Percentiles rank a stretch among this genome's conserved stretches.
phyloP scores from a whole-genome alignment of 306 rosid genomes.

The Trichosanthes truncata region DNA sequence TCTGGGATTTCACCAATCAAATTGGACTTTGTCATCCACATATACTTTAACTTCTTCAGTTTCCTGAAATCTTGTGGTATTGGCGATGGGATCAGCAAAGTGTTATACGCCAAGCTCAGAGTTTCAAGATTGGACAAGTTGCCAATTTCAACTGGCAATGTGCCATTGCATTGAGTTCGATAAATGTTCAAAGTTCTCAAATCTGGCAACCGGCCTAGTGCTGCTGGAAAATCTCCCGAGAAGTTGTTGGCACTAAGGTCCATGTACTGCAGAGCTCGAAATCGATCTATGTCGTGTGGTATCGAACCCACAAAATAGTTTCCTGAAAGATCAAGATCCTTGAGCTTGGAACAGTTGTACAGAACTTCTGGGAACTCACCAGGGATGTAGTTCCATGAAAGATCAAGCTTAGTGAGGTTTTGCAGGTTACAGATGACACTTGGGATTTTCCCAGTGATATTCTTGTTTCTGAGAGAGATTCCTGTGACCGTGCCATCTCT shows the following conservation, averaged over 20 bases:
- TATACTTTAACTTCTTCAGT: constrained; percentile 29
- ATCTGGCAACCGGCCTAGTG: constrained; percentile 34
- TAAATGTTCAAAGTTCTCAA: constrained; percentile 21
- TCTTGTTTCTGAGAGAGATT: constrained; percentile 23
- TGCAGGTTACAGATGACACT: constrained; percentile 41
- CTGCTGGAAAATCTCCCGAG: constrained; percentile 49
- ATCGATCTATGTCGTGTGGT: constrained; percentile 39
- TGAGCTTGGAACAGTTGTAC: constrained; percentile 63
- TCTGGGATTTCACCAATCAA: constrained; percentile 50
- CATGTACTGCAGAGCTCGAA: constrained; percentile 29
- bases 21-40: constrained; percentile 39
- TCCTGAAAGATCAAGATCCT: constrained; percentile 42
- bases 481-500: constrained; percentile 25
- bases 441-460: constrained; percentile 33
- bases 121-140: constrained; percentile 43
- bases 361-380: constrained; percentile 54
- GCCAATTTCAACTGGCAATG: constrained; percentile 52
- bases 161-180: constrained; percentile 43
- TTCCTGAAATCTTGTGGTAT: constrained; percentile 54
- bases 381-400: constrained; percentile 46
- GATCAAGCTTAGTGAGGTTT: constrained; percentile 33
- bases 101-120: constrained; percentile 30
- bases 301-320: constrained; percentile 47
- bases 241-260: constrained; percentile 55
- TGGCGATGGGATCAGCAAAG: constrained; percentile 14